Evolutionary conservation across 2,329 filamentous ascomycete genomes (phyloP).

Genomic region (Pyrenochaeta sp.): DNA sequence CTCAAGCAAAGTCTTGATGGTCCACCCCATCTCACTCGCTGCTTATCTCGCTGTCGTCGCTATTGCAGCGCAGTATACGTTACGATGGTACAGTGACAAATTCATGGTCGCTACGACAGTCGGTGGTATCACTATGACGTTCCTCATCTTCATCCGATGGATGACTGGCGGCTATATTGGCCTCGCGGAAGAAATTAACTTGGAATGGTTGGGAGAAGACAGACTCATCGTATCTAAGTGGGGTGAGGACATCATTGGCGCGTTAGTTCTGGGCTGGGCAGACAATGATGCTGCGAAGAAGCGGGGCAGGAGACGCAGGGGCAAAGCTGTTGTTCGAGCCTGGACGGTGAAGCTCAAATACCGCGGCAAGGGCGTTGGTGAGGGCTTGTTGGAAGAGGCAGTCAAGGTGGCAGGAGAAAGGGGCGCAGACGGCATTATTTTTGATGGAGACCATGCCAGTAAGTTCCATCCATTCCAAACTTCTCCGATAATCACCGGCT

Average conservation of each 20-base stretch:
- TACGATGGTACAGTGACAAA: constrained; percentile 57
- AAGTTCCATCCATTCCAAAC: constrained; percentile 47
- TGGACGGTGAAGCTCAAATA: constrained; percentile 81
- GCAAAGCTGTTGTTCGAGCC: constrained; percentile 76
- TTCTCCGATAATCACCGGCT: constrained; percentile 12
- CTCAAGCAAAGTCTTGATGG: constrained; percentile 66
- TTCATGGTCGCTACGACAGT: constrained; percentile 66
- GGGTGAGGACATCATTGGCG: constrained; percentile 74
- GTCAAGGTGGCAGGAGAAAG: constrained; percentile 72
- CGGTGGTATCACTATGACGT: constrained; percentile 69
- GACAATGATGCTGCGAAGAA: constrained; percentile 55
- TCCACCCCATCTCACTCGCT: constrained; percentile 49
- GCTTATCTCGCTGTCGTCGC: constrained; percentile 50
- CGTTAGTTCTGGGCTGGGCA: constrained; percentile 73
- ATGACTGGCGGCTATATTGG: constrained; percentile 68
- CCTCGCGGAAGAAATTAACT: constrained; percentile 68
- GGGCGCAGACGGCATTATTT: constrained; percentile 75
- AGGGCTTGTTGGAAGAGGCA: constrained; percentile 75
- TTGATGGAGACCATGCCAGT: constrained; percentile 82
- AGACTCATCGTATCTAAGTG: constrained; percentile 69
- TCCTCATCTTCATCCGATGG: constrained; percentile 69
- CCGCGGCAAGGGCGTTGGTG: constrained; percentile 75
- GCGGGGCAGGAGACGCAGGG: constrained; percentile 61
- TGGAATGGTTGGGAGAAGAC: constrained; percentile 67
- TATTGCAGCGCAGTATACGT: constrained; percentile 52